Conservation (phyloP, 179 eudicot species). For the Silene coronaria region DNA sequence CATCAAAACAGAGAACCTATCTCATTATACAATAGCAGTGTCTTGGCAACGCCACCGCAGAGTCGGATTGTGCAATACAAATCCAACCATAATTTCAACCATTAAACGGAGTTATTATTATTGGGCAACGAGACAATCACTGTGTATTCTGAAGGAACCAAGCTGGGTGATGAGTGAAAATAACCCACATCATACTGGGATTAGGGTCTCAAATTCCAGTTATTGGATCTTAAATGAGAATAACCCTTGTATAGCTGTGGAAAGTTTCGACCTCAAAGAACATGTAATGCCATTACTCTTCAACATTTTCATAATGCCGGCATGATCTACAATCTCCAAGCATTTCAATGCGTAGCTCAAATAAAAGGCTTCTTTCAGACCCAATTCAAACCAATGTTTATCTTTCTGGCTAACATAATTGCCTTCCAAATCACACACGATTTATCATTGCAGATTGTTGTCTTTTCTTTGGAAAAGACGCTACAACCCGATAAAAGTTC, state of each 20-base stretch:
- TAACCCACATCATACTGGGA: conserved; percentile 62
- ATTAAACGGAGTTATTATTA: conserved; percentile 21
- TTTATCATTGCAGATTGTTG: conserved; percentile 40
- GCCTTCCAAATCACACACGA: conserved; percentile 49
- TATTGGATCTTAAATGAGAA: conserved; percentile 50
- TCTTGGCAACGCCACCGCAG: conserved; percentile 34
- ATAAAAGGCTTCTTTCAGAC: conserved; percentile 55
- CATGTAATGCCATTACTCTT: no score
- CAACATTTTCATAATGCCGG: conserved; percentile 20
- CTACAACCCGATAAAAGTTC: conserved; percentile 45
- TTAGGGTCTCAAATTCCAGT: conserved; percentile 61
- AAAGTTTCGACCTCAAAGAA: no score
- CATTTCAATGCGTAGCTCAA: conserved; percentile 39
- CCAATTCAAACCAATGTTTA: conserved; percentile 45
- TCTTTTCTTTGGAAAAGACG: conserved; percentile 40
- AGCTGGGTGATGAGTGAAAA: conserved; percentile 63
- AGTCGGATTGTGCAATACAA: conserved; percentile 19
- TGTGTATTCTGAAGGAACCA: conserved; percentile 61
- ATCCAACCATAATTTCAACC: conserved; percentile 50
- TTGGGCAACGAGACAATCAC: conserved; percentile 45
- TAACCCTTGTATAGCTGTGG: no score
- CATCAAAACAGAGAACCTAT: no score
- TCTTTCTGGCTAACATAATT: conserved; percentile 38
- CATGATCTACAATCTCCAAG: conserved; percentile 34
- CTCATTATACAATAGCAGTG: no score